Percentiles rank a stretch among this genome's conserved stretches.
phyloP scores from a whole-genome alignment of 345 rosid genomes.

The Hypericum perforatum region DNA sequence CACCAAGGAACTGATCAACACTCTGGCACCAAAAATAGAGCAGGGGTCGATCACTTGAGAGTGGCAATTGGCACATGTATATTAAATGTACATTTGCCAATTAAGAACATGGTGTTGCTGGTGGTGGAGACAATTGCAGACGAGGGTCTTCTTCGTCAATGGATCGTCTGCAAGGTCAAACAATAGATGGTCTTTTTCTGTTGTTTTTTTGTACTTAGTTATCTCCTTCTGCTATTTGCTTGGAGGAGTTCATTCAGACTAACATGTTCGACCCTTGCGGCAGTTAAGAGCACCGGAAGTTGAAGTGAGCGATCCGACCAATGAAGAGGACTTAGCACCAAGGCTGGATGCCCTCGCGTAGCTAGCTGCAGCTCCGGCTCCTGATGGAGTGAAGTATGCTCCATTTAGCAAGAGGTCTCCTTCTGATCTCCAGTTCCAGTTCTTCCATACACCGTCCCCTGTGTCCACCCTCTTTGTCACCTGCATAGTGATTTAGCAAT shows the following conservation, averaged over 20 bases:
- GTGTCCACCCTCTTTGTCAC: slow-evolving; percentile 2
- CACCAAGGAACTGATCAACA: slow-evolving; percentile 20
- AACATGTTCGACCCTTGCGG: slow-evolving; percentile 49
- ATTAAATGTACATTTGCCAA: slow-evolving; percentile 33
- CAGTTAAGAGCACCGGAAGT: too few species aligned
- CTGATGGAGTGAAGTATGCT: too few species aligned
- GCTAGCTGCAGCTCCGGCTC: too few species aligned
- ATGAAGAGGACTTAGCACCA: too few species aligned
- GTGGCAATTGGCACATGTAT: slow-evolving; percentile 20
- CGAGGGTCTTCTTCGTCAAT: background rate
- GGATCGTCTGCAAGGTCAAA: background rate
- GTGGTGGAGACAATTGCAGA: slow-evolving; percentile 4
- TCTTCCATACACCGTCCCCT: background rate
- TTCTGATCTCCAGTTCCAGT: too few species aligned
- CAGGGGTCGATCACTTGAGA: slow-evolving; percentile 28
- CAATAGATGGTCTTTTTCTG: background rate
- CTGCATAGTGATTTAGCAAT: background rate
- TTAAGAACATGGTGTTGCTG: background rate
- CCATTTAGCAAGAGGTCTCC: too few species aligned
- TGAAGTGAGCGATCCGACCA: too few species aligned
- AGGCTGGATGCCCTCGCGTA: too few species aligned
- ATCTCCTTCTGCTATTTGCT: background rate
- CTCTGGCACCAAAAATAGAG: slow-evolving; percentile 25
- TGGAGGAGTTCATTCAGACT: slow-evolving; percentile 13
- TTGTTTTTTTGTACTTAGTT: background rate